Evolutionary conservation across 345 rosid genomes (phyloP), one percentile per base, ranked within the genome.

Genomic region (Sonneratia alba): DNA sequence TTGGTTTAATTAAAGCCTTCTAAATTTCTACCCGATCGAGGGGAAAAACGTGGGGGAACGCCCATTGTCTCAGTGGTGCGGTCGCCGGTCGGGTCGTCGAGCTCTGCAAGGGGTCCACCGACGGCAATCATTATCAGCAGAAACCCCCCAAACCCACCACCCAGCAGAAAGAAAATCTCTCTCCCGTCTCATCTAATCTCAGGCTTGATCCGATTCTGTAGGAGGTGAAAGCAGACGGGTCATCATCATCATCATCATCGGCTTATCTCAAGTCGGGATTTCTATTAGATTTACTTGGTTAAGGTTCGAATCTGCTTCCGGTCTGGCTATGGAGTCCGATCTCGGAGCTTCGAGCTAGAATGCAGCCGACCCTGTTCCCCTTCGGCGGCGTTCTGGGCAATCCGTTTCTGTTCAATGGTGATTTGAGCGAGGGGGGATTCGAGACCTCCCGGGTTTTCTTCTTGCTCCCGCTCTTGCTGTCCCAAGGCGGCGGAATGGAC

Each of bases 401-500:
- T 80, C 88, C 92, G 2, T 88, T 88, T 70, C 78, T 86, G 57
- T 79, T 85, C 78, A 82, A 87, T 87, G 91, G 79, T 56, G 94
- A 87, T 83, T 81, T 88, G 76, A 84, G 79, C 79, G 93, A 84
- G 67, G 87, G 86, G 62, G 85, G 85, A 63, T 91, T 91, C 65
- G 96, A 83, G 80, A 88, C 87, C 85, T 90, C 97, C 74, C 85
- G 93, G 84, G 83, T 88, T 78, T 87, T 95, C 76, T 91, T 91
- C 79, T 81, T 91, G 83, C 81, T 94, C 57, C 97, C 96, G 9
- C 85, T 94, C 73, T 77, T 94, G 66, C 76, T 91, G 67, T 87
- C 79, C 76, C 98, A 88, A 85, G 95, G 90, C 57, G 85, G 85
- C 56, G 87, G 87, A 45, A 95, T 92, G 99, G 97, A 92, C 88